Percentiles rank a stretch among this genome's conserved stretches.
These are phyloP conservation scores for Leptodermis oblonga DNA, from an alignment of 257 asterid species.

Conservation along the genomic window DNA sequence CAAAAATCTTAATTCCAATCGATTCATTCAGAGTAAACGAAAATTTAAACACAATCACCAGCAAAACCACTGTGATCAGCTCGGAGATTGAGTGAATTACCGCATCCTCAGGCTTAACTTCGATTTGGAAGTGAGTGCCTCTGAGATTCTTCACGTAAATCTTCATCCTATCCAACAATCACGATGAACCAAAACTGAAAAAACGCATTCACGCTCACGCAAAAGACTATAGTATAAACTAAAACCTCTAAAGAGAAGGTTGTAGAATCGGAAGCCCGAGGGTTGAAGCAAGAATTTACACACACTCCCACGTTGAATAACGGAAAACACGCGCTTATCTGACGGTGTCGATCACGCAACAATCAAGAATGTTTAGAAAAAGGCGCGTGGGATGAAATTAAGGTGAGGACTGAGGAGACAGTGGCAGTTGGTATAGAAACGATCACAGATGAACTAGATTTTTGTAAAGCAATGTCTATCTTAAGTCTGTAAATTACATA, in stretches of 20 bases:
- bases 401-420: neutral
- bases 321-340: neutral
- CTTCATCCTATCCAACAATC: slow-evolving; percentile 39
- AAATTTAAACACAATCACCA: neutral
- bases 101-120: slow-evolving; percentile 67
- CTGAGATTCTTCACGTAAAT: slow-evolving; percentile 75
- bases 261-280: slow-evolving; percentile 6
- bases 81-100: slow-evolving; percentile 28
- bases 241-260: neutral
- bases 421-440: neutral
- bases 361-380: neutral
- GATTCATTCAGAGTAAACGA: neutral
- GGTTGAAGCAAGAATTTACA: slow-evolving; percentile 9
- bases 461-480: neutral
- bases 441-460: slow-evolving; percentile 9
- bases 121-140: slow-evolving; percentile 78
- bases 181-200: neutral
- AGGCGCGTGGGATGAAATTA: neutral
- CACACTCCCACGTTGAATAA: neutral
- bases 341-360: neutral
- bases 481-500: too few species aligned
- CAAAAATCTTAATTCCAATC: slow-evolving; percentile 22
- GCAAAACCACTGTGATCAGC: slow-evolving; percentile 1
- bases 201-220: neutral
- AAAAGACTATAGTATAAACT: neutral